Percentiles rank a stretch among this genome's conserved stretches.
Conservation (phyloP, 83 land plant genomes). For the Larix sibirica region DNA sequence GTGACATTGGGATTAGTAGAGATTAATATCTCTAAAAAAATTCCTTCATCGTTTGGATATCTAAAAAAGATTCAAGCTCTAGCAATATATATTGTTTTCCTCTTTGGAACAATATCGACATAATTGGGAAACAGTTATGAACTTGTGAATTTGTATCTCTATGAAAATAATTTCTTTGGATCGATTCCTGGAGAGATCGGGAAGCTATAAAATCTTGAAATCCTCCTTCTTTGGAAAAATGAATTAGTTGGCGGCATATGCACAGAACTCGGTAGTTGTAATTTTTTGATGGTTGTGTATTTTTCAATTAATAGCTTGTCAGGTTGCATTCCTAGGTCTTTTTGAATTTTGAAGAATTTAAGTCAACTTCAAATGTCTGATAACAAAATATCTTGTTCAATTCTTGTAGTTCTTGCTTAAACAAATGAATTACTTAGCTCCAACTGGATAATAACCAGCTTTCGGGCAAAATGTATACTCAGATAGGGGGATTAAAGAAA, state of each 20-base stretch:
- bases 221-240: slow-evolving; percentile 64
- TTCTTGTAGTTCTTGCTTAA: slow-evolving; percentile 24
- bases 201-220: slow-evolving; percentile 48
- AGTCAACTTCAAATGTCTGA: slow-evolving; percentile 62
- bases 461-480: slow-evolving; percentile 26
- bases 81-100: slow-evolving; percentile 50
- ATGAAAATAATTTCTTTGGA: slow-evolving; percentile 62
- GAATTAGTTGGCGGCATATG: slow-evolving; percentile 58
- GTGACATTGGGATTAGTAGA: slow-evolving; percentile 17
- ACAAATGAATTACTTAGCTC: slow-evolving; percentile 10
- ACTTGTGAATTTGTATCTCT: slow-evolving; percentile 55
- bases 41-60: slow-evolving; percentile 55
- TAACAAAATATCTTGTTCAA: slow-evolving; percentile 56
- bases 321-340: slow-evolving; percentile 70
- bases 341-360: slow-evolving; percentile 38
- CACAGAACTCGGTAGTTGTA: slow-evolving; percentile 43
- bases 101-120: slow-evolving; percentile 63
- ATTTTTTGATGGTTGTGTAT: slow-evolving; percentile 41
- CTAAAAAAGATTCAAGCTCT: slow-evolving; percentile 48
- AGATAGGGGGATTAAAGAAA: slow-evolving; percentile 18
- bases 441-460: slow-evolving; percentile 33
- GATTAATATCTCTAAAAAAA: slow-evolving; percentile 29
- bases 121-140: slow-evolving; percentile 62
- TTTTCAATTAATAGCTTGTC: slow-evolving; percentile 60
- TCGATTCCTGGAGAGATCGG: slow-evolving; percentile 61